Evolutionary conservation across 2,329 filamentous ascomycete species (phyloP).

Genomic region (Camptophora hylomeconis): DNA sequence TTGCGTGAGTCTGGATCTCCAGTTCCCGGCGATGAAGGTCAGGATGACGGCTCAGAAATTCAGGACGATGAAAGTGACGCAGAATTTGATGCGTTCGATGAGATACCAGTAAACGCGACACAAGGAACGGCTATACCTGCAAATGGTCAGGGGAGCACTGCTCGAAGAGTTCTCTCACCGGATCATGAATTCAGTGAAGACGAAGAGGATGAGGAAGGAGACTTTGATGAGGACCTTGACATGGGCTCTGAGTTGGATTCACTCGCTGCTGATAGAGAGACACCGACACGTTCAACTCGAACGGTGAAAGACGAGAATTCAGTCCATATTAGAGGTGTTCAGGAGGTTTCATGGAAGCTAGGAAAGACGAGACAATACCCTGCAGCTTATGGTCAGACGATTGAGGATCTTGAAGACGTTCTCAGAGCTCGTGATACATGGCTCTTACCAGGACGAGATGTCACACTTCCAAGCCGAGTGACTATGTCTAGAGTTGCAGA

Average conservation of each 20-base stretch:
- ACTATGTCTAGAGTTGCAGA: too few relatives aligned
- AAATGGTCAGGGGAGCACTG: background rate
- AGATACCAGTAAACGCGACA: background rate
- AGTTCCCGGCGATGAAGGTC: background rate
- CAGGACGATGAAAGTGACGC: slow-evolving; percentile 5
- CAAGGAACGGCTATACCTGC: too few relatives aligned
- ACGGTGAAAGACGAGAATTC: slow-evolving; percentile 13
- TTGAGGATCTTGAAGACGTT: slow-evolving; percentile 36
- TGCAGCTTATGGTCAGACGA: slow-evolving; percentile 37
- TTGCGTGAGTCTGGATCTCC: slow-evolving; percentile 6
- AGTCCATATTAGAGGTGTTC: slow-evolving; percentile 25
- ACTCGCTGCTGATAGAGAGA: too few relatives aligned
- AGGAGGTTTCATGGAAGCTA: slow-evolving; percentile 23
- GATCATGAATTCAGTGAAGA: background rate
- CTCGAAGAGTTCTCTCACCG: slow-evolving; percentile 2
- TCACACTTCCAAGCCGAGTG: slow-evolving; percentile 36
- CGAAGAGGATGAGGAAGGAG: background rate
- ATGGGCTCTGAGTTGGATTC: slow-evolving; percentile 1
- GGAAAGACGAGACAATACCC: slow-evolving; percentile 34
- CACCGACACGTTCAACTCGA: too few relatives aligned
- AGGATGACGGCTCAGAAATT: slow-evolving; percentile 1
- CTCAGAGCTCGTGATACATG: slow-evolving; percentile 38
- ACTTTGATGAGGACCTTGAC: slow-evolving; percentile 5
- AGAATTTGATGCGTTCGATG: slow-evolving; percentile 4
- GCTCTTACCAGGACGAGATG: slow-evolving; percentile 28